Conservation (phyloP, 495 filamentous ascomycete genomes). For the Penicillium longicatenatum region DNA sequence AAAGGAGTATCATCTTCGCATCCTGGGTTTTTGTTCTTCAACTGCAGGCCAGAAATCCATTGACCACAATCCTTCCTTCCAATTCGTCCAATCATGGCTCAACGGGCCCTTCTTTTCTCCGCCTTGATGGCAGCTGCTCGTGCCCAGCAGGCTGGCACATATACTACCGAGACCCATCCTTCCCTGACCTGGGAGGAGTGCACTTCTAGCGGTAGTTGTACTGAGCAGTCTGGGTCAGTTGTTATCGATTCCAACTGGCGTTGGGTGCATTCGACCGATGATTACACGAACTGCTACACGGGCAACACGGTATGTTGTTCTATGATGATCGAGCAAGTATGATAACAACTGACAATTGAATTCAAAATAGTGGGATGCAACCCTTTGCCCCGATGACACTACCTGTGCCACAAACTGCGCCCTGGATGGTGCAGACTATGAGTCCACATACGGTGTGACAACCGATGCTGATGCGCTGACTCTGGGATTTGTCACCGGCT, state of each 20-base stretch:
- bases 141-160: constrained; percentile 50
- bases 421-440: constrained; percentile 62
- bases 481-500: constrained; percentile 54
- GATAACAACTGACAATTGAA: background rate
- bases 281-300: constrained; percentile 65
- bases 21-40: constrained; percentile 19
- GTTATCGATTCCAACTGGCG: constrained; percentile 69
- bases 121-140: constrained; percentile 27
- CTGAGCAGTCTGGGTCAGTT: constrained; percentile 51
- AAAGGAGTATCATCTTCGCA: constrained; percentile 16
- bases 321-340: background rate
- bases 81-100: constrained; percentile 30
- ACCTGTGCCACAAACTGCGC: constrained; percentile 61
- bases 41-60: constrained; percentile 34
- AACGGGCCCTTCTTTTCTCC: constrained; percentile 29
- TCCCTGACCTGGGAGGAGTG: constrained; percentile 59
- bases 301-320: constrained; percentile 37
- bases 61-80: constrained; percentile 13
- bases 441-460: constrained; percentile 56
- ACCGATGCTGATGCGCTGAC: constrained; percentile 54
- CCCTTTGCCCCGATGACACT: constrained; percentile 54
- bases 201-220: constrained; percentile 53
- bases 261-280: constrained; percentile 54
- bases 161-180: constrained; percentile 60
- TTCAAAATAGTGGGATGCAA: constrained; percentile 46